Base-by-base conservation (phyloP, 1,284 basidiomycete genomes). In the Pterulicium gracile region DNA sequence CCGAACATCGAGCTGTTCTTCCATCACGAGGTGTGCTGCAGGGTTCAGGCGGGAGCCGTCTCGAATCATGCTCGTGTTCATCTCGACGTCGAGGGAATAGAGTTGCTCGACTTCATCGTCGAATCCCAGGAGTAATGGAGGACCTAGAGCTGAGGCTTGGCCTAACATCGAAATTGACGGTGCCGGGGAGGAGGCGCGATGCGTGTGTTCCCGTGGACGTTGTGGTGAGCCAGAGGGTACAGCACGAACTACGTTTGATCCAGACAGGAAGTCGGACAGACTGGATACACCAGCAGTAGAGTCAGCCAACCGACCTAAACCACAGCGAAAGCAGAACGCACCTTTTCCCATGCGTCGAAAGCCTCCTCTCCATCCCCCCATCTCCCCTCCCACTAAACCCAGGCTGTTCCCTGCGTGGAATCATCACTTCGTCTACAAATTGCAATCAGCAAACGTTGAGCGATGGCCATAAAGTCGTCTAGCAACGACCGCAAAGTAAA, bases 191-290 rank as follows among this genome's bases (percentile, higher is more conserved):
- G 36, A 39, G 5, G 4, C 36, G n/a, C 5, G 7, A 10, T 13
- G n/a, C 36, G 36, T 13, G 36, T 5, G 36, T 17, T 10, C 10
- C 27, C 10, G 10, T 32, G 10, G 10, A 32, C 27, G 10, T 32
- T n/a, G 27, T n/a, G 27, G n/a, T 10, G 27, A 32, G n/a, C n/a
- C 27, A 7, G n/a, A 32, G 36, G 36, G 15, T 7, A 39, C 7
- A 17, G 36, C n/a, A n/a, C n/a, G n/a, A n/a, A n/a, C n/a, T n/a
- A n/a, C n/a, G 36, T 39, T 39, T 39, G 36, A 39, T 39, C 36
- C n/a, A 7, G 15, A 5, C 15, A 39, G 19, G 15, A 39, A 39
- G 7, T 17, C 36, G 4, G 36, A 39, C 19, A 39, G 15, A 18
- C 36, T 39, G 27, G 27, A 32, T n/a, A 32, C 27, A 32, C 7